These are phyloP conservation scores for Halenospora varia DNA, from an alignment of 495 filamentous ascomycete genomes.

Conservation along the genomic window DNA sequence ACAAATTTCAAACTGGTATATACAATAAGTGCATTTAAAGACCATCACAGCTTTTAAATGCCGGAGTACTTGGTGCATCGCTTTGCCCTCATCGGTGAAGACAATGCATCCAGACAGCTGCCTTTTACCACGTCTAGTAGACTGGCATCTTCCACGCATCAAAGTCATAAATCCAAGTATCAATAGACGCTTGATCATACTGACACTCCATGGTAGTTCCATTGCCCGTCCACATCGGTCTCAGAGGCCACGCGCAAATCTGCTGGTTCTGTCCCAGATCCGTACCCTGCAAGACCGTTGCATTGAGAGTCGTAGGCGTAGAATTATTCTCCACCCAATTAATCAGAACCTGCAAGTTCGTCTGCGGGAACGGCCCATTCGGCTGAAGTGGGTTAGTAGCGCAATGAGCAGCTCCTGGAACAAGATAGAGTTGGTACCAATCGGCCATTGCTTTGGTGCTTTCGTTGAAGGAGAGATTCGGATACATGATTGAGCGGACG, in stretches of 20 bases:
- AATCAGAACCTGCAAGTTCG: conserved; percentile 37
- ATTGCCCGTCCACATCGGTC: conserved; percentile 38
- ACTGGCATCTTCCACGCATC: conserved; percentile 20
- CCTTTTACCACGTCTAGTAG: too few species aligned
- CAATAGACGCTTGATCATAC: conserved; percentile 36
- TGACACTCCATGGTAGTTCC: conserved; percentile 36
- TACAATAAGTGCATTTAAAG: too few species aligned
- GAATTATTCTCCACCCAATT: conserved; percentile 40
- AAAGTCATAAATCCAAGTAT: conserved; percentile 36
- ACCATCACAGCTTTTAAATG: too few species aligned
- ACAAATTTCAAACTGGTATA: too few species aligned
- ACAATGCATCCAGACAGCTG: too few species aligned
- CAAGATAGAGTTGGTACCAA: conserved; percentile 38
- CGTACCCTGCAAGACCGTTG: conserved; percentile 34
- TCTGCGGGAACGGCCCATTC: conserved; percentile 39
- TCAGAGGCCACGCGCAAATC: conserved; percentile 44
- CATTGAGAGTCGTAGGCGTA: conserved; percentile 29
- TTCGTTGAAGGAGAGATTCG: conserved; percentile 31
- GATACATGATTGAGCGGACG: conserved; percentile 47
- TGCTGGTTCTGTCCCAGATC: conserved; percentile 36
- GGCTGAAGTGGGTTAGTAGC: conserved; percentile 34
- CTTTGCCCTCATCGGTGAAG: too few species aligned
- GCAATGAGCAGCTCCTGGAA: conserved; percentile 38
- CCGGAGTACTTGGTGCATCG: too few species aligned
- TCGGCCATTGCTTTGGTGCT: conserved; percentile 36